Conservation (phyloP, 1,139 yeast species). For the Geotrichum candidum region DNA sequence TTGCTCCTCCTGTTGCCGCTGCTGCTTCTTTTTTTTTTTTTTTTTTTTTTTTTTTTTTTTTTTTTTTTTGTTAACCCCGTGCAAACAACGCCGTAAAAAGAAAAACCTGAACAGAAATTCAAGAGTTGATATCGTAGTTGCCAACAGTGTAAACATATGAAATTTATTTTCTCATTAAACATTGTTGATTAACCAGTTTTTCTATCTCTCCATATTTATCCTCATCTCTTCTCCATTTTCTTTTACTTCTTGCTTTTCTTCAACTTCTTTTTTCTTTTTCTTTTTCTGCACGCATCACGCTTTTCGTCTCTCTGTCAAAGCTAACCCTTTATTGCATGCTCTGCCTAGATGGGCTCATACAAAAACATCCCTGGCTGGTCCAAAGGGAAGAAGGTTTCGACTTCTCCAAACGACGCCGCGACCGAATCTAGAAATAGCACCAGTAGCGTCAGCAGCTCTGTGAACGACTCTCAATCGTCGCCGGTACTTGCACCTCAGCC, state of each 20-base stretch:
- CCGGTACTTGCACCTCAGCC: neutral
- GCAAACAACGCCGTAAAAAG: neutral
- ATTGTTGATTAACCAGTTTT: neutral
- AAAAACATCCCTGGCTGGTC: constrained; percentile 4
- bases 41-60: neutral
- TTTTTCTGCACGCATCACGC: neutral
- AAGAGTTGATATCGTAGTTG: neutral
- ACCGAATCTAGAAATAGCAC: neutral
- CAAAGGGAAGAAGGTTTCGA: neutral
- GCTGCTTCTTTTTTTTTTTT: neutral
- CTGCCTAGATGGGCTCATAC: constrained; percentile 6
- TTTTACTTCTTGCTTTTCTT: neutral
- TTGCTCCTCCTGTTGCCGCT: neutral
- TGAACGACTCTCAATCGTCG: neutral
- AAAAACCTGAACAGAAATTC: neutral
- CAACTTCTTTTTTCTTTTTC: neutral
- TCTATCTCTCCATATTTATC: neutral
- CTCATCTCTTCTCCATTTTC: neutral
- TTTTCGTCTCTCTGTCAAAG: neutral
- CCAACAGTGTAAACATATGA: neutral
- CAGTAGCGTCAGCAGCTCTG: neutral
- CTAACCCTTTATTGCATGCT: neutral
- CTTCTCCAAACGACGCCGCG: neutral
- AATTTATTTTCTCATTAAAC: neutral
- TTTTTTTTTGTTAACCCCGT: neutral